phyloP scores from a whole-genome alignment of 176 grass and related monocot species.

The Rhynchospora tenuis region DNA sequence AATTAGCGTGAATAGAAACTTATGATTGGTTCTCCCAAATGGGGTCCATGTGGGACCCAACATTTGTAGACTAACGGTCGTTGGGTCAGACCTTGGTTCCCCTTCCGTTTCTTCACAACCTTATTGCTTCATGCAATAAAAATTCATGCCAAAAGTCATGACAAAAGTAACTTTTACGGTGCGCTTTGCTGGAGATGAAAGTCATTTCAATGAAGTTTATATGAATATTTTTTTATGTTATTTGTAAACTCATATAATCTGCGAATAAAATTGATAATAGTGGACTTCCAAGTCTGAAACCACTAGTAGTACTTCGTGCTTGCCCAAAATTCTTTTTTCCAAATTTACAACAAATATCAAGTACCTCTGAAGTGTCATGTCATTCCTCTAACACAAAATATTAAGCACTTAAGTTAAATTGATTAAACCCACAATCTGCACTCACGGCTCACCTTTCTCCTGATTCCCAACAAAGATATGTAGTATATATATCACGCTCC shows the following conservation, averaged over 20 bases:
- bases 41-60: slow-evolving; percentile 11
- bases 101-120: not conserved
- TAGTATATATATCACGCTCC: not conserved
- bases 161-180: not conserved
- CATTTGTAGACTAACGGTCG: not conserved
- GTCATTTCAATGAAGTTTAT: not conserved
- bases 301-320: no score
- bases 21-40: slow-evolving; percentile 15
- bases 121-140: slow-evolving; percentile 8
- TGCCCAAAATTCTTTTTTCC: no score
- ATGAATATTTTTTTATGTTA: no score
- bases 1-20: slow-evolving; percentile 4
- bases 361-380: no score
- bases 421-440: not conserved
- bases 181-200: not conserved
- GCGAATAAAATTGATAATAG: no score
- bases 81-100: not conserved
- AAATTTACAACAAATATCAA: no score
- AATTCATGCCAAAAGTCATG: not conserved
- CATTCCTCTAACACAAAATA: not conserved
- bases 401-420: not conserved
- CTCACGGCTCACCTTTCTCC: slow-evolving; percentile 18
- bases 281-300: no score
- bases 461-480: slow-evolving; percentile 15
- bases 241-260: no score